Conservation (phyloP, 2,329 filamentous ascomycete genomes). For the Calonectria multiphialidica region DNA sequence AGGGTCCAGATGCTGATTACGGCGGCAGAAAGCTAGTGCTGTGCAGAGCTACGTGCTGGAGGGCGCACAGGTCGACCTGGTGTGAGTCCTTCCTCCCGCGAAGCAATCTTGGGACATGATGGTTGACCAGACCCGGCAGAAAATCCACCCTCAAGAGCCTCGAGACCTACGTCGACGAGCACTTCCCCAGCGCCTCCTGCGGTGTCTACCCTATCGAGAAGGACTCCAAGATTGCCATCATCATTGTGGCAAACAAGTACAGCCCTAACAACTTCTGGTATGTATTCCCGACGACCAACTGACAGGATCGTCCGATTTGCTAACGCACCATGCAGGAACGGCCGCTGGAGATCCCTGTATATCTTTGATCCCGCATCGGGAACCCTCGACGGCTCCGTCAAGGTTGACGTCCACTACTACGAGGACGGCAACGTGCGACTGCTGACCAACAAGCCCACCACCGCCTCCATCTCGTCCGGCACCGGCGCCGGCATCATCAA, state of each 20-base stretch:
- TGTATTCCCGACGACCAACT: conserved; percentile 24
- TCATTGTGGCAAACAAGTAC: conserved; percentile 96
- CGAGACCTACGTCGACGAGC: conserved; percentile 82
- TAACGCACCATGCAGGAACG: conserved; percentile 74
- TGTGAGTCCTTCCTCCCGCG: conserved; percentile 66
- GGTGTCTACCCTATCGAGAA: conserved; percentile 86
- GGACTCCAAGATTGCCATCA: conserved; percentile 81
- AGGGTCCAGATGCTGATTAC: conserved; percentile 27
- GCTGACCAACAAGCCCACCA: conserved; percentile 85
- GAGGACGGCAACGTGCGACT: conserved; percentile 98
- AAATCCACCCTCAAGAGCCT: conserved; percentile 88
- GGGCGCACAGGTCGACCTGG: conserved; percentile 80
- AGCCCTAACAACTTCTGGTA: conserved; percentile 98
- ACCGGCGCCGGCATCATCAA: conserved; percentile 78
- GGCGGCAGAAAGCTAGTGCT: conserved; percentile 79
- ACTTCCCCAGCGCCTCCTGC: conserved; percentile 85
- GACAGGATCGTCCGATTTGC: background rate
- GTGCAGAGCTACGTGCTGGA: conserved; percentile 85
- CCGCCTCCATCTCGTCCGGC: conserved; percentile 69
- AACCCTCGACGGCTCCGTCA: conserved; percentile 81
- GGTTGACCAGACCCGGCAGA: conserved; percentile 58
- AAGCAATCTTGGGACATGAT: background rate
- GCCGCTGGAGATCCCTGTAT: conserved; percentile 94
- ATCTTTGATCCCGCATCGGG: conserved; percentile 78
- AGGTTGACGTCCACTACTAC: conserved; percentile 99